Conservation (phyloP, 805 yeast genomes). For the Priceomyces medius region DNA sequence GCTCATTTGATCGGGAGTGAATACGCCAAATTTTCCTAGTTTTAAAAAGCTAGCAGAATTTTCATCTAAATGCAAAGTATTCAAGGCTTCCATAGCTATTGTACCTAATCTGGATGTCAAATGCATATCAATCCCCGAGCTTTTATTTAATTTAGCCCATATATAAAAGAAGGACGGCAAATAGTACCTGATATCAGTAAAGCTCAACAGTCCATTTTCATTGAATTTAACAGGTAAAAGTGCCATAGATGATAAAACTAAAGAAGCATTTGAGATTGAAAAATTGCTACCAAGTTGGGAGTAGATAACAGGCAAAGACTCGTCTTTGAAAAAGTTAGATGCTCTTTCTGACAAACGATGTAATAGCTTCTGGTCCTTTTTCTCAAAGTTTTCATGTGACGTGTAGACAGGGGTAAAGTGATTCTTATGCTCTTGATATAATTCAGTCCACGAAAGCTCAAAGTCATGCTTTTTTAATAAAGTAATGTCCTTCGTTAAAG, state of each 20-base stretch:
- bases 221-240: conserved; percentile 50
- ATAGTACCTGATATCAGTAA: conserved; percentile 50
- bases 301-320: conserved; percentile 50
- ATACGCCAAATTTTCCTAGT: conserved; percentile 60
- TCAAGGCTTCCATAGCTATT: conserved; percentile 50
- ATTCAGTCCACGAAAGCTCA: conserved; percentile 49
- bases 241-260: conserved; percentile 52
- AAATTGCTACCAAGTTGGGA: conserved; percentile 50
- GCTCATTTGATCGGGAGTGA: conserved; percentile 60
- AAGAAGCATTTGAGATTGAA: conserved; percentile 52
- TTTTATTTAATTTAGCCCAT: conserved; percentile 59
- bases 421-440: conserved; percentile 35
- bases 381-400: conserved; percentile 47
- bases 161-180: conserved; percentile 67
- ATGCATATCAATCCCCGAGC: conserved; percentile 58
- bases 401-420: conserved; percentile 40
- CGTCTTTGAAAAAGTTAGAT: conserved; percentile 51
- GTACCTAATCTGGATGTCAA: conserved; percentile 64
- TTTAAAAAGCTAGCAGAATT: conserved; percentile 16
- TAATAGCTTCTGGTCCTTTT: conserved; percentile 47
- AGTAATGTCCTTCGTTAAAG: conserved; percentile 50
- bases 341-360: conserved; percentile 54
- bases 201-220: conserved; percentile 21
- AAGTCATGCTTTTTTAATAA: conserved; percentile 43
- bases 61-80: conserved; percentile 21